A percentile compares a stretch with the other conserved stretches of the same genome.
Conservation (phyloP, 2,329 filamentous ascomycete genomes). For the Fusarium sp. region DNA sequence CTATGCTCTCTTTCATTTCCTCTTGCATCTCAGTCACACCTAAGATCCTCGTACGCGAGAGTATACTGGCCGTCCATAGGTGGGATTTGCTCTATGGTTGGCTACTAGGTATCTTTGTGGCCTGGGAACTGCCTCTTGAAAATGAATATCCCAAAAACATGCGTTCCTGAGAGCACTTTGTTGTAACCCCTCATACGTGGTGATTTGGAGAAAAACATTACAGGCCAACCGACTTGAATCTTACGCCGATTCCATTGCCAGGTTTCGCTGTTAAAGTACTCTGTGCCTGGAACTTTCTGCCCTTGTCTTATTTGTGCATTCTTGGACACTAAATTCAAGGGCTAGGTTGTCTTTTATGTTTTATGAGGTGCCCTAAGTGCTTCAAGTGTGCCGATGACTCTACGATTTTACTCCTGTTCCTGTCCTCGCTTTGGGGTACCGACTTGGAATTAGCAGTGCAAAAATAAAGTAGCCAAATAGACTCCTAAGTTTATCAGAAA, state of each 20-base stretch:
- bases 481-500: no score
- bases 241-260: not conserved
- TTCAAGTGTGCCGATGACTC: not conserved
- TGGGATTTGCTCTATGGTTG: not conserved
- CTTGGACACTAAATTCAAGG: not conserved
- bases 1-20: slow-evolving; percentile 17
- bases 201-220: not conserved
- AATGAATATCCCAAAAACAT: slow-evolving; percentile 7
- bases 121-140: slow-evolving; percentile 10
- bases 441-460: no score
- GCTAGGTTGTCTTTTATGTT: not conserved
- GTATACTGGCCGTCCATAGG: not conserved
- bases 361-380: not conserved
- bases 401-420: not conserved
- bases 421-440: slow-evolving; percentile 6
- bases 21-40: slow-evolving; percentile 26
- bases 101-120: slow-evolving; percentile 1
- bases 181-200: slow-evolving; percentile 7
- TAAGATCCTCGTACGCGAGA: slow-evolving; percentile 8
- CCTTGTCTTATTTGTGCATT: not conserved
- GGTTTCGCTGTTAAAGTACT: not conserved
- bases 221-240: not conserved
- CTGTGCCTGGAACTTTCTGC: not conserved
- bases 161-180: slow-evolving; percentile 10
- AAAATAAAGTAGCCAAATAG: no score